These are phyloP conservation scores for Dalbergia cultrata DNA, from an alignment of 306 rosid genomes.

Conservation along the genomic window DNA sequence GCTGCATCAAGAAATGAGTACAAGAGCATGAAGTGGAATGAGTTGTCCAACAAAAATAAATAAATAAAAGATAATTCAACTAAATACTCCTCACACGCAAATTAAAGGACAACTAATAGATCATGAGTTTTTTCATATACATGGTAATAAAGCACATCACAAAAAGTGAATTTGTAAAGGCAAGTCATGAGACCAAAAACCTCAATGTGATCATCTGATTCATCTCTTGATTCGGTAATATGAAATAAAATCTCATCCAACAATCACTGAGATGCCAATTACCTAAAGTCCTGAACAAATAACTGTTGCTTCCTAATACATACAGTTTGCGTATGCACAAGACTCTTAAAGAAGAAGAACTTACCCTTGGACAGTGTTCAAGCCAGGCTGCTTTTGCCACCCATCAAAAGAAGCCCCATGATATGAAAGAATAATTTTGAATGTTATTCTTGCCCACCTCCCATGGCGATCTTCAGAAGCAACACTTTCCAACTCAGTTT, in stretches of 20 bases:
- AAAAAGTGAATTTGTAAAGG: conserved; percentile 15
- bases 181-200: conserved; percentile 26
- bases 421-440: conserved; percentile 80
- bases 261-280: neutral
- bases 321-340: conserved; percentile 7
- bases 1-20: conserved; percentile 54
- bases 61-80: conserved; percentile 1
- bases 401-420: conserved; percentile 92
- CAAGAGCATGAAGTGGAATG: conserved; percentile 38
- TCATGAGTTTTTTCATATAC: neutral
- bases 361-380: conserved; percentile 91
- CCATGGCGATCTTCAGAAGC: conserved; percentile 59
- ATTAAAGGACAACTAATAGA: conserved; percentile 15
- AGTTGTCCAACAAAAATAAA: neutral
- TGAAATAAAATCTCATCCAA: conserved; percentile 10
- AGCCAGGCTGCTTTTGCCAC: conserved; percentile 95
- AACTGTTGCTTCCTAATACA: conserved; percentile 13
- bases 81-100: neutral
- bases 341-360: conserved; percentile 28
- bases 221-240: neutral
- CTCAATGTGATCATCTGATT: neutral
- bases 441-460: conserved; percentile 89
- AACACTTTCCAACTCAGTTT: conserved; percentile 54
- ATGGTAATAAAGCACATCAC: conserved; percentile 2
- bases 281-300: neutral